Evolutionary conservation across 2,329 filamentous ascomycete species (phyloP).

Genomic region (Sporothrix pseudoabietina): DNA sequence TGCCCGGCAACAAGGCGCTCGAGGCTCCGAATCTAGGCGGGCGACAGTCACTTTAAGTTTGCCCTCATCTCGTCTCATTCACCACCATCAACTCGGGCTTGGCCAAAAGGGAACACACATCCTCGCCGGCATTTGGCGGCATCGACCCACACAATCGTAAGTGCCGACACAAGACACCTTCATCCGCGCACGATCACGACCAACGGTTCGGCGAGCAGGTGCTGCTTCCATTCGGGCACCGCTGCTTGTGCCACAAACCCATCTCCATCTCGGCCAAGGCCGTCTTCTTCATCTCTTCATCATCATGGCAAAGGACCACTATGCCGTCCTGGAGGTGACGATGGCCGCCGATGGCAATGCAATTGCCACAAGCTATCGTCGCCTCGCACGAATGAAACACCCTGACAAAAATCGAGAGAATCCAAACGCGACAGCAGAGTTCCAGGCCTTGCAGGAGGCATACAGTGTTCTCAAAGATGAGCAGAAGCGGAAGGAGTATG

Average conservation of each 20-base stretch:
- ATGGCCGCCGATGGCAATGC: conserved; percentile 28
- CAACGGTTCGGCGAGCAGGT: background rate
- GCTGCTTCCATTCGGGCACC: background rate
- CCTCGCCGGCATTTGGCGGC: no score
- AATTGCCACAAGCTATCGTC: conserved; percentile 36
- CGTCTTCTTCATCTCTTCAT: no score
- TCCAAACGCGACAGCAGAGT: conserved; percentile 36
- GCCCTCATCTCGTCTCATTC: background rate
- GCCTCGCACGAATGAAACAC: conserved; percentile 36
- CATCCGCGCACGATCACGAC: no score
- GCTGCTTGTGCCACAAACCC: no score
- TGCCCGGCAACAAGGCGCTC: no score
- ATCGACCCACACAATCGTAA: no score
- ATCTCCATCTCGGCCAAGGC: no score
- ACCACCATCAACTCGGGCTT: background rate
- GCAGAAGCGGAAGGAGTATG: conserved; percentile 28
- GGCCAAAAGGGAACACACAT: no score
- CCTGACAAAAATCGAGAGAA: conserved; percentile 38
- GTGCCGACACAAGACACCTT: no score
- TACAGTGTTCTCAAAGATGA: conserved; percentile 36
- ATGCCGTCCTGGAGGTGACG: conserved; percentile 35
- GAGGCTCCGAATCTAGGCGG: no score
- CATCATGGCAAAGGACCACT: conserved; percentile 34
- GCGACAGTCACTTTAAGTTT: background rate
- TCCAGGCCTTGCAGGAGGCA: conserved; percentile 37